A percentile compares a stretch with the other conserved stretches of the same genome.
Conservation (phyloP, 208 protist species). For the Trypanosoma vivax region DNA sequence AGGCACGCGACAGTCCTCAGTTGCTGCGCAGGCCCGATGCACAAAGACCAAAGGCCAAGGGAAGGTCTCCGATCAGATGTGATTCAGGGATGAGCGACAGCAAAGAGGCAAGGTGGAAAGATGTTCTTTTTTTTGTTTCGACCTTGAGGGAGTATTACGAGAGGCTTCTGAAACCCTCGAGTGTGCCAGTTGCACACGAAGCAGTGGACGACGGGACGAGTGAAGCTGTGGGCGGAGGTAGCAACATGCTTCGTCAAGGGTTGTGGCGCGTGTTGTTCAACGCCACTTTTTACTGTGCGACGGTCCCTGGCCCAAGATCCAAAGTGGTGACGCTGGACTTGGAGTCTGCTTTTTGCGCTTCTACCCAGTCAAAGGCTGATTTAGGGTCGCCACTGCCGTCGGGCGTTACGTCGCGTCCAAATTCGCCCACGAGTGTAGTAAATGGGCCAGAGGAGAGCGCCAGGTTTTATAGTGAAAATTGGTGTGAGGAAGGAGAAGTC, state of each 20-base stretch:
- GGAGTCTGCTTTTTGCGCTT: slow-evolving; percentile 24
- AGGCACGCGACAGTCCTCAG: too few species aligned
- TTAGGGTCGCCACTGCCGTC: slow-evolving; percentile 24
- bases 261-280: slow-evolving; percentile 41
- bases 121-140: too few species aligned
- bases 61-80: too few species aligned
- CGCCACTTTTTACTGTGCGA: slow-evolving; percentile 53
- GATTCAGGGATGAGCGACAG: too few species aligned
- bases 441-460: neutral
- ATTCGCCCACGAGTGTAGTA: neutral
- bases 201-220: too few species aligned
- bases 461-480: slow-evolving; percentile 1
- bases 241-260: slow-evolving; percentile 1
- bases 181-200: too few species aligned
- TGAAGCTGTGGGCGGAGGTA: too few species aligned
- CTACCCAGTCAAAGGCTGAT: slow-evolving; percentile 24
- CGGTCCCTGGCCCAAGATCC: slow-evolving; percentile 16
- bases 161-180: too few species aligned
- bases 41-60: too few species aligned
- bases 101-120: too few species aligned
- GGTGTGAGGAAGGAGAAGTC: neutral
- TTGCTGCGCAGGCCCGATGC: too few species aligned
- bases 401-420: neutral
- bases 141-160: too few species aligned
- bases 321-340: slow-evolving; percentile 4